A percentile compares a stretch with the other conserved stretches of the same genome.
phyloP scores from a whole-genome alignment of 768 basidiomycete genomes.

The Podaxis carcinomalis region DNA sequence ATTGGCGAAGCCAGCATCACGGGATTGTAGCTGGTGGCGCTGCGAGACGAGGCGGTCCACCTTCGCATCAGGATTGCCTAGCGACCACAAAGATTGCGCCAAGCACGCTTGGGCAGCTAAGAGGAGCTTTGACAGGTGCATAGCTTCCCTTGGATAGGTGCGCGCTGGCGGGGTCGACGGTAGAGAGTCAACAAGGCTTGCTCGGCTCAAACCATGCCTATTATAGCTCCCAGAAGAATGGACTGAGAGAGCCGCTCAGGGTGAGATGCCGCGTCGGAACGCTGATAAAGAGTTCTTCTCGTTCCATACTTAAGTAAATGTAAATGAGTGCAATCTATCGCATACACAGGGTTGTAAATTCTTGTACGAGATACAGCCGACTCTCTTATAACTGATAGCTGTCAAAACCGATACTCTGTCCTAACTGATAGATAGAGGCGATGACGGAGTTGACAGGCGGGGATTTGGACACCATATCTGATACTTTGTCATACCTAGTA shows the following conservation, averaged over 20 bases:
- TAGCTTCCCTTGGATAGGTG: not conserved
- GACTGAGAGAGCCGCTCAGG: not conserved
- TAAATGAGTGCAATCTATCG: not conserved
- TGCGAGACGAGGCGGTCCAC: slow-evolving; percentile 23
- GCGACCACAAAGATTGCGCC: not conserved
- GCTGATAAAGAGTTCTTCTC: not conserved
- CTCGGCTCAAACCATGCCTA: not conserved
- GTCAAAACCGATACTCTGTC: no score
- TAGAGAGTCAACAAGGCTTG: no score
- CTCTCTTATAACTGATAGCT: no score
- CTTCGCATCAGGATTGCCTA: not conserved
- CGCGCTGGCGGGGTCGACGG: no score
- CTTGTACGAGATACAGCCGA: not conserved
- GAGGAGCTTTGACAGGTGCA: slow-evolving; percentile 1
- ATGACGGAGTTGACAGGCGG: no score
- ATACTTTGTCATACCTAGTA: no score
- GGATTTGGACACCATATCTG: no score
- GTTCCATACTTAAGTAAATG: not conserved
- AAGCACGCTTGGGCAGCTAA: not conserved
- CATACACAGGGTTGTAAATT: not conserved
- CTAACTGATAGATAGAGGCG: no score
- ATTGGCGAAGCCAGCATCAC: slow-evolving; percentile 19
- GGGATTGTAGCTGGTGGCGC: slow-evolving; percentile 17
- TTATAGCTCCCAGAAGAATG: not conserved
- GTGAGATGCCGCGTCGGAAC: not conserved